Base-by-base conservation (phyloP, 768 basidiomycete species). In the Daedaleopsis sinensis region DNA sequence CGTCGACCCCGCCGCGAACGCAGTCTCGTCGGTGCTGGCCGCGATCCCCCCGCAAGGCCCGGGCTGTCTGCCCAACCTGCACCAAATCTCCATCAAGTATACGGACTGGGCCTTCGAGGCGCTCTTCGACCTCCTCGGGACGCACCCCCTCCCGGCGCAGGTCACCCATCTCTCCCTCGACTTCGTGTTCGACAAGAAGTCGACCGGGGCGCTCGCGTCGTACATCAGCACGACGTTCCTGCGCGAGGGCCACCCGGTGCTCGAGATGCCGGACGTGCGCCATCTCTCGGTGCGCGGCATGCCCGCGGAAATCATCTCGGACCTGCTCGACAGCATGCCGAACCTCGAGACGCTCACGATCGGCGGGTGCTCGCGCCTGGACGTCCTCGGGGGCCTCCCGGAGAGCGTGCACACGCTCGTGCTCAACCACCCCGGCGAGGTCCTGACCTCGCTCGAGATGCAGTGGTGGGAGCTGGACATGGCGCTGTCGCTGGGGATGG, bases 201-300 rank as follows among this genome's bases (percentile, higher is more conserved):
- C 62, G 24, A 64, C 68, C 15, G 36, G 46, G 6, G 68, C 68
- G 63, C 58, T 76, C 2, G 36, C 70, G 24, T 65, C 68, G 19
- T 62, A 61, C n/a, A 50, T 71, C 36, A 66, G 70, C 51, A 38
- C 60, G 35, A 61, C 64, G 12, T 67, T 61, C 60, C 35, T 44
- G 24, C 62, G 59, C 13, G 57, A 58, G 21, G 38, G 38, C 5
- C 55, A 52, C 18, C 42, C 62, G 46, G 73, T 76, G 73, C 81
- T 37, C 72, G 70, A 16, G 75, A 75, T 35, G 75, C 80, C 63
- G 73, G 76, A 64, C 64, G 73, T 75, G 35, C 65, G 58, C 8
- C 63, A 57, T 19, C 55, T 65, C 13, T 19, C 44, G n/a, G 19
- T 57, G 35, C 35, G 56, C 1, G 55, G 61, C 10, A 58, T 53